Percentiles rank a stretch among this genome's conserved stretches.
phyloP scores from a whole-genome alignment of 805 yeast genomes.

The Candida loeiensis region DNA sequence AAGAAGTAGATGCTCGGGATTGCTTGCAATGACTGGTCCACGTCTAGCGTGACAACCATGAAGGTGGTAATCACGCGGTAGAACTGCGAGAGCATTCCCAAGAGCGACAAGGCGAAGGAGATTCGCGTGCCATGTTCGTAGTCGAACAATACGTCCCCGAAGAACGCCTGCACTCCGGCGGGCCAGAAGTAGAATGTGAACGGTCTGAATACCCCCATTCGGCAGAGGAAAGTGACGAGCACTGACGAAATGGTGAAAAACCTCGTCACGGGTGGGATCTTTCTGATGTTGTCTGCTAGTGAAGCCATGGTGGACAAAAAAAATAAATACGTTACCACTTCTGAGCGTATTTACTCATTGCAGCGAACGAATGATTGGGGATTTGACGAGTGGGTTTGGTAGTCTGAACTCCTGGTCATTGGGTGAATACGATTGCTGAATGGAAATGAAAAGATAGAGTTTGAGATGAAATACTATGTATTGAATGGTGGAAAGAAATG shows the following conservation, averaged over 20 bases:
- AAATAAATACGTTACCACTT: too few relatives aligned
- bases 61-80: constrained; percentile 51
- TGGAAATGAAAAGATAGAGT: too few relatives aligned
- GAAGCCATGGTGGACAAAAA: constrained; percentile 8
- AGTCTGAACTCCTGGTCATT: too few relatives aligned
- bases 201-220: background rate
- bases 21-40: constrained; percentile 22
- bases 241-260: constrained; percentile 46
- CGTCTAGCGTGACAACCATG: constrained; percentile 31
- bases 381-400: too few relatives aligned
- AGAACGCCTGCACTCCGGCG: background rate
- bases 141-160: background rate
- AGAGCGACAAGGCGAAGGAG: background rate
- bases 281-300: constrained; percentile 20
- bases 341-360: too few relatives aligned
- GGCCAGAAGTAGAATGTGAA: background rate
- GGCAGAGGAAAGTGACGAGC: constrained; percentile 2
- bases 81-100: constrained; percentile 21
- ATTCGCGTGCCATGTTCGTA: background rate
- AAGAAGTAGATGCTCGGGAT: constrained; percentile 53
- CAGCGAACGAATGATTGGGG: too few relatives aligned
- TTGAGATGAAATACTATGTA: too few relatives aligned
- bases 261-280: constrained; percentile 62
- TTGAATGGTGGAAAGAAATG: too few relatives aligned
- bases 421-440: too few relatives aligned